Conservation (phyloP, 2,329 filamentous ascomycete species). For the Xylariales sp. region DNA sequence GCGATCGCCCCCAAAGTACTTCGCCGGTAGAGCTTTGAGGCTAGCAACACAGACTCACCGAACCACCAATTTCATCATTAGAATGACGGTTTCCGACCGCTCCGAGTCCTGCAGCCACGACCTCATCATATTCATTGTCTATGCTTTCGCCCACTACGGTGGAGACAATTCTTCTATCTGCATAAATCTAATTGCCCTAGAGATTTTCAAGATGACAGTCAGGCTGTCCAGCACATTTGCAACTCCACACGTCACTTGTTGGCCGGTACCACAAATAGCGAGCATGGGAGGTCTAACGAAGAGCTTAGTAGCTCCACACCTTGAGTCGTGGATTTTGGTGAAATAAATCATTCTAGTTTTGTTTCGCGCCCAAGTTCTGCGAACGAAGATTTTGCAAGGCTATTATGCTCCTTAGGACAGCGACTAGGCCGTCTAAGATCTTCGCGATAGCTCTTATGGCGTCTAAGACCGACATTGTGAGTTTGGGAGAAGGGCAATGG, state of each 20-base stretch:
- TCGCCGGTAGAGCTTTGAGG: too few relatives aligned
- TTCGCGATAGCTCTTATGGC: not conserved
- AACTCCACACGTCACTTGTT: not conserved
- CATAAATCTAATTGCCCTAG: constrained; percentile 12
- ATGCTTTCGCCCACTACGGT: constrained; percentile 30
- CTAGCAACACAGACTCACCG: too few relatives aligned
- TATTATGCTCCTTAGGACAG: constrained; percentile 31
- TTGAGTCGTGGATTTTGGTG: constrained; percentile 30
- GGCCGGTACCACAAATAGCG: not conserved
- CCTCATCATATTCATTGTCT: constrained; percentile 34
- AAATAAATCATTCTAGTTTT: constrained; percentile 36
- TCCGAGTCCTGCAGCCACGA: constrained; percentile 32
- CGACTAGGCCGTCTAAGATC: constrained; percentile 18
- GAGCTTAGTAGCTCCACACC: constrained; percentile 29
- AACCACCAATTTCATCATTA: constrained; percentile 36
- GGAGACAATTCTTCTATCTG: constrained; percentile 22
- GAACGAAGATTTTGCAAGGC: constrained; percentile 36
- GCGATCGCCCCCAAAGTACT: too few relatives aligned
- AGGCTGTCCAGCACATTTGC: not conserved
- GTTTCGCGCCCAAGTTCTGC: constrained; percentile 35
- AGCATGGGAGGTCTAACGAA: not conserved
- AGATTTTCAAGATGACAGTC: not conserved
- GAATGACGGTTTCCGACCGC: constrained; percentile 37
- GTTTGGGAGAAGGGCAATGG: not conserved
- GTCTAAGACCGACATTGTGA: not conserved